Conservation (phyloP, 1,284 basidiomycete genomes). For the Kwoniella shivajii region DNA sequence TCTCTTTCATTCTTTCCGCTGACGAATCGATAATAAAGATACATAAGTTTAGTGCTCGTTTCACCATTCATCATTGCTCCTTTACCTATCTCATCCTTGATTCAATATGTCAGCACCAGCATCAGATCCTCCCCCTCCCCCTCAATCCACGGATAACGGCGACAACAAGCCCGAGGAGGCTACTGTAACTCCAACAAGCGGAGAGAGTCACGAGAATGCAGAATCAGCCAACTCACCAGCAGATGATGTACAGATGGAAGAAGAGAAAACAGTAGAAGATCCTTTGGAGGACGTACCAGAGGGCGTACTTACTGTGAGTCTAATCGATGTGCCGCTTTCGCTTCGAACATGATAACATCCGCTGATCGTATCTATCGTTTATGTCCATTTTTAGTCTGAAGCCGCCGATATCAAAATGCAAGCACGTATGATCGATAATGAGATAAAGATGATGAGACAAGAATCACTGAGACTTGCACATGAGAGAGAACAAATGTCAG, state of each 20-base stretch:
- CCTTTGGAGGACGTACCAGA: constrained; percentile 52
- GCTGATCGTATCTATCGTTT: neutral
- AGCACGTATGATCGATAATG: constrained; percentile 88
- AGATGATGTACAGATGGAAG: constrained; percentile 40
- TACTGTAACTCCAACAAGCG: neutral
- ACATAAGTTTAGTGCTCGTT: neutral
- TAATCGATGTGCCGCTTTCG: neutral
- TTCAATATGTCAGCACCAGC: constrained; percentile 35
- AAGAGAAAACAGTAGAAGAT: constrained; percentile 42
- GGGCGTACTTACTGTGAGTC: constrained; percentile 44
- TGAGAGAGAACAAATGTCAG: constrained; percentile 93
- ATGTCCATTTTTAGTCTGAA: constrained; percentile 56
- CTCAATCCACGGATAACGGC: constrained; percentile 10
- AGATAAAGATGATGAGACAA: constrained; percentile 94
- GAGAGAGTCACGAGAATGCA: neutral
- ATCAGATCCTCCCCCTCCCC: constrained; percentile 37
- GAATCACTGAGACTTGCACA: constrained; percentile 90
- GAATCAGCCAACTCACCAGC: constrained; percentile 8
- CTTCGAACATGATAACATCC: neutral
- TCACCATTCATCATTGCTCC: neutral
- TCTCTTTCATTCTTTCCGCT: constrained; percentile 11
- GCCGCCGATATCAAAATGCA: constrained; percentile 84
- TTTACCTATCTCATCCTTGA: neutral
- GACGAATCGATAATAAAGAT: constrained; percentile 22
- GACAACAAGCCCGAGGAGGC: constrained; percentile 19